A percentile compares a stretch with the other conserved stretches of the same genome.
Evolutionary conservation across 768 basidiomycete species (phyloP).

Genomic region (Amanita pseudoporphyria): DNA sequence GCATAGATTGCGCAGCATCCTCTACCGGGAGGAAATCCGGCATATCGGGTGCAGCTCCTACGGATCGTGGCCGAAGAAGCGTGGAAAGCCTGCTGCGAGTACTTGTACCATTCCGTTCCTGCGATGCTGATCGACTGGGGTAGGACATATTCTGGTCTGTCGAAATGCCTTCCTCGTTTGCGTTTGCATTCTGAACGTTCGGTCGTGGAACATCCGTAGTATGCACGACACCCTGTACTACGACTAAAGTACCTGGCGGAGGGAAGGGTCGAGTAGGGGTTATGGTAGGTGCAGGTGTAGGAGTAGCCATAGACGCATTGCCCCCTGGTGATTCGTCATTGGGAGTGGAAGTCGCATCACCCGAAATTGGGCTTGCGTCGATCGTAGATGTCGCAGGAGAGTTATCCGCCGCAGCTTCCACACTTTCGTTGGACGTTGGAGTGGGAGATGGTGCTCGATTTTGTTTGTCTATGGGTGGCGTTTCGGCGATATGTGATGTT

Average conservation of each 20-base stretch:
- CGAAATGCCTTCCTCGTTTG: neutral
- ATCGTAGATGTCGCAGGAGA: neutral
- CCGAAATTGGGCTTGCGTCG: neutral
- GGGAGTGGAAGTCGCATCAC: neutral
- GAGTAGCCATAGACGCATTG: neutral
- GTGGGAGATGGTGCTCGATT: neutral
- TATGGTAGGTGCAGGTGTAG: constrained; percentile 7
- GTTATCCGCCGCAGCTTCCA: neutral
- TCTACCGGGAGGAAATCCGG: neutral
- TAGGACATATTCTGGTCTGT: constrained; percentile 8
- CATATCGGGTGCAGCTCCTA: constrained; percentile 11
- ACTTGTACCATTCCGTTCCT: constrained; percentile 13
- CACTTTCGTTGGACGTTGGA: constrained; percentile 2
- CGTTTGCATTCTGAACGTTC: neutral
- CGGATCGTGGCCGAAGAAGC: constrained; percentile 27
- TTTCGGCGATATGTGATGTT: constrained; percentile 1
- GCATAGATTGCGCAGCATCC: neutral
- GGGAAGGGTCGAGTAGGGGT: constrained; percentile 41
- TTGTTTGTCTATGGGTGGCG: constrained; percentile 3
- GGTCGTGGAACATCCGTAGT: constrained; percentile 53
- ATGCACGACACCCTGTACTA: constrained; percentile 78
- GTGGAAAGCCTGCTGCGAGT: constrained; percentile 22
- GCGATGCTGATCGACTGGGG: constrained; percentile 23
- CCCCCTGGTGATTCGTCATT: neutral
- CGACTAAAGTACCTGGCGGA: constrained; percentile 69